Conservation (phyloP, 768 basidiomycete species). For the Thelephora ganbajun region DNA sequence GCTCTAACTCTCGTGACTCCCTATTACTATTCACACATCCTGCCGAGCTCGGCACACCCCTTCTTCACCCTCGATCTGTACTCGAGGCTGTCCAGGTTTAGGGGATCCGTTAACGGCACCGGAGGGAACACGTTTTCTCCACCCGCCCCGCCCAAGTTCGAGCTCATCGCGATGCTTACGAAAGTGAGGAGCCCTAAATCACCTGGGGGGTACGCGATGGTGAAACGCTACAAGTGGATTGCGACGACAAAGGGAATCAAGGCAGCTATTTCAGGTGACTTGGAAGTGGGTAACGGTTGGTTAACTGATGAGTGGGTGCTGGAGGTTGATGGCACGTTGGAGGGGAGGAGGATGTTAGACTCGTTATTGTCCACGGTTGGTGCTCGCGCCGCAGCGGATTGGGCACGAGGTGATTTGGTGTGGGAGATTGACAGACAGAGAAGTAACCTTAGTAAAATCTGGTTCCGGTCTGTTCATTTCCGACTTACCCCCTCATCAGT, state of each 20-base stretch:
- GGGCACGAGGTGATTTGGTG: constrained; percentile 40
- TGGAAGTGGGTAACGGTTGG: constrained; percentile 52
- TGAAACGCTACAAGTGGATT: constrained; percentile 53
- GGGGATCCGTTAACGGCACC: constrained; percentile 2
- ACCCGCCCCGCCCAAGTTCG: constrained; percentile 11
- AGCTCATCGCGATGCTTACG: constrained; percentile 23
- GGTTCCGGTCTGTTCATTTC: constrained; percentile 34
- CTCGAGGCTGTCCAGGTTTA: constrained; percentile 15
- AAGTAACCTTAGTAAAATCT: constrained; percentile 35
- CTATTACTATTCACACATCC: constrained; percentile 62
- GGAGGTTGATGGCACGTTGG: constrained; percentile 65
- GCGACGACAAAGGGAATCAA: constrained; percentile 28
- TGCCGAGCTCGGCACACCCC: constrained; percentile 21
- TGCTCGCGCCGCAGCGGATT: constrained; percentile 18
- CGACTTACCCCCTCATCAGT: too few relatives aligned
- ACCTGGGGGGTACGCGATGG: constrained; percentile 42
- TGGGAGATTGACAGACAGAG: constrained; percentile 22
- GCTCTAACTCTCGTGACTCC: constrained; percentile 59
- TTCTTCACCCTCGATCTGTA: constrained; percentile 17
- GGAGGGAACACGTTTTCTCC: background rate
- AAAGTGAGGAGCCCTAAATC: constrained; percentile 49
- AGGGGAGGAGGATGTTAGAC: constrained; percentile 37
- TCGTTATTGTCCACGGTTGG: constrained; percentile 32
- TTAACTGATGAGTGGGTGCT: constrained; percentile 58
- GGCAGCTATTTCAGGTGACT: constrained; percentile 12